These are phyloP conservation scores for Mrakia gelida DNA, from an alignment of 768 basidiomycete genomes.

Conservation along the genomic window DNA sequence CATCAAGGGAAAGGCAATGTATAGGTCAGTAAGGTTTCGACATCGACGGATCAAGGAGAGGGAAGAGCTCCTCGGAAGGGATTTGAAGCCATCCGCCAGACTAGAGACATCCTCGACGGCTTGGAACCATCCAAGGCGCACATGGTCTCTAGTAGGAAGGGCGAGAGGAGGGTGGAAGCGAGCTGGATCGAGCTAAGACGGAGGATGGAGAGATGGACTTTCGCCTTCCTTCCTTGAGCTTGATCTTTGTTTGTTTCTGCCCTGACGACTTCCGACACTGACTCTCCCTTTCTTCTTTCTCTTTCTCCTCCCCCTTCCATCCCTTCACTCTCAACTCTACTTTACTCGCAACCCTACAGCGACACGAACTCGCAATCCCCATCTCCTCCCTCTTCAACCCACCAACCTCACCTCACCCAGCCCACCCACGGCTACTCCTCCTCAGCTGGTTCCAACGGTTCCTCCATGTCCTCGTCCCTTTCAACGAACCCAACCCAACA, in stretches of 20 bases:
- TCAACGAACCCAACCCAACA: background rate
- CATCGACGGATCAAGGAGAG: background rate
- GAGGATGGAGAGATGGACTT: background rate
- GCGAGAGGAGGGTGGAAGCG: too few relatives aligned
- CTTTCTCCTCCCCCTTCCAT: background rate
- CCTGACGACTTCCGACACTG: background rate
- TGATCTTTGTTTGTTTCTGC: background rate
- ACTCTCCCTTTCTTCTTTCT: background rate
- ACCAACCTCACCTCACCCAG: background rate
- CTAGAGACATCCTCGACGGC: too few relatives aligned
- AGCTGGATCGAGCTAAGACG: background rate
- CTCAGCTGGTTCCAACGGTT: constrained; percentile 23
- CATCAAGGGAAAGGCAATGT: background rate
- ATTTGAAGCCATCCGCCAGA: too few relatives aligned
- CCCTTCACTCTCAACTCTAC: background rate
- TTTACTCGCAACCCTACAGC: background rate
- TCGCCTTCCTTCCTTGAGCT: background rate
- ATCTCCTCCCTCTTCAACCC: background rate
- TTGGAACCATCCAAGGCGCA: too few relatives aligned
- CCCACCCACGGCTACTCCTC: constrained; percentile 9
- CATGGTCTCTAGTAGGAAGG: too few relatives aligned
- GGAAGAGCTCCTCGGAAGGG: background rate
- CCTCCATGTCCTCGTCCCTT: constrained; percentile 20
- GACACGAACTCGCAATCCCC: background rate
- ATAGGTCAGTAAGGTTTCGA: background rate